These are phyloP conservation scores for Xylaria nigripes DNA, from an alignment of 495 filamentous ascomycete genomes.

Conservation along the genomic window DNA sequence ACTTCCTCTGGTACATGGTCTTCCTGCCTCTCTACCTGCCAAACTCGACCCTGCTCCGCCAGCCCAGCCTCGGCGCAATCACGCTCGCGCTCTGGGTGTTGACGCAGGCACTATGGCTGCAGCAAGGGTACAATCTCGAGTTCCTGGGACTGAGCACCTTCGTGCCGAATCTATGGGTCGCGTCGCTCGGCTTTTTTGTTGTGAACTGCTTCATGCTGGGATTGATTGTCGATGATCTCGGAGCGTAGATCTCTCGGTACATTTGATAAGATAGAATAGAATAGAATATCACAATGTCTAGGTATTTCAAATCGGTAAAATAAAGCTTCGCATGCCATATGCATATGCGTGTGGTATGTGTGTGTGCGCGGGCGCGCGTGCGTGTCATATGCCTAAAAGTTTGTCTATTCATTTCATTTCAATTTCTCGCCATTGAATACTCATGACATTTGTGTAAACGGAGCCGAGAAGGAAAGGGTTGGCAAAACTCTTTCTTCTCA, in stretches of 20 bases:
- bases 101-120: conserved; percentile 72
- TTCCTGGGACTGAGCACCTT: conserved; percentile 84
- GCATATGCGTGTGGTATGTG: too few species aligned
- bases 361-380: too few species aligned
- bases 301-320: too few species aligned
- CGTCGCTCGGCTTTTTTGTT: conserved; percentile 69
- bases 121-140: conserved; percentile 81
- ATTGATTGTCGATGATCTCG: conserved; percentile 65
- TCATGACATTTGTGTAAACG: not conserved
- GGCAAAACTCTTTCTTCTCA: not conserved
- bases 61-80: conserved; percentile 49
- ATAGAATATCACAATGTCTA: too few species aligned
- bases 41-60: conserved; percentile 57
- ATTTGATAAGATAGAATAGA: not conserved
- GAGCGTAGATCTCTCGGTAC: too few species aligned
- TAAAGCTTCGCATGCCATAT: too few species aligned
- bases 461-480: not conserved
- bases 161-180: conserved; percentile 69
- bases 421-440: not conserved
- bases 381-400: too few species aligned
- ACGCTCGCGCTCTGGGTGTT: conserved; percentile 64
- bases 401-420: conserved; percentile 5
- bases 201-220: conserved; percentile 85
- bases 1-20: conserved; percentile 96
- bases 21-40: conserved; percentile 89